Base-by-base conservation (phyloP, 352 stramenopile species). In the Phytopythium litorale region DNA sequence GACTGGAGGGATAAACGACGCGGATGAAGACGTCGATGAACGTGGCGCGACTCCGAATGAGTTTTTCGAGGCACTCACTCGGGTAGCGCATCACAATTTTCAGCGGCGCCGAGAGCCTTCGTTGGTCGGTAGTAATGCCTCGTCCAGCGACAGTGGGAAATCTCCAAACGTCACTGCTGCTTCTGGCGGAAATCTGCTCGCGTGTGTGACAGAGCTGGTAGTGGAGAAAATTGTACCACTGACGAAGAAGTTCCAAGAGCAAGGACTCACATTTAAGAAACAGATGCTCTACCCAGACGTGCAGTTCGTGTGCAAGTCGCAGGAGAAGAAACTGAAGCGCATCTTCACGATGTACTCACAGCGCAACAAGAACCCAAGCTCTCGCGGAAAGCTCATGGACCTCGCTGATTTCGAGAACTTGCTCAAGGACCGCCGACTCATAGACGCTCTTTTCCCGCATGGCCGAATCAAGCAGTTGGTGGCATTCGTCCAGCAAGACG, bases 191-290 rank as follows among this genome's bases (percentile, higher is more conserved):
- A 32, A 60, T 11, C 42, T 91, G 2, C 63, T 91, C 0, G 52
- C 57, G 0, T 79, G 76, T 43, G 81, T 92, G 5, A 61, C 69
- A 0, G 81, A 91, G 45, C 66, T 94, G 1, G 79, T 92, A 0
- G 72, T 86, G 4, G 78, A 88, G 21, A 86, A 81, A 37, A 61
- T 94, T 1, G 66, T 91, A 28, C 82, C 82, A 2, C 73, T 94
- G 16, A 87, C 84, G 0, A 87, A 84, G 57, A 90, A 90, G 55
- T 88, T 87, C 62, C 82, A 92, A 53, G 78, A 91, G 56, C 83
- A 92, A 70, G 81, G 81, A 3, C 66, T 94, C 15, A 88, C 81
- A 12, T 94, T 94, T 62, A 94, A 94, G 67, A 91, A 91, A 42
- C 82, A 91, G 75, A 89, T 92, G 78, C 73, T 90, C 28, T 72